phyloP scores from a whole-genome alignment of 108 stramenopile species.

The Pseudonitzschia delicatissima region DNA sequence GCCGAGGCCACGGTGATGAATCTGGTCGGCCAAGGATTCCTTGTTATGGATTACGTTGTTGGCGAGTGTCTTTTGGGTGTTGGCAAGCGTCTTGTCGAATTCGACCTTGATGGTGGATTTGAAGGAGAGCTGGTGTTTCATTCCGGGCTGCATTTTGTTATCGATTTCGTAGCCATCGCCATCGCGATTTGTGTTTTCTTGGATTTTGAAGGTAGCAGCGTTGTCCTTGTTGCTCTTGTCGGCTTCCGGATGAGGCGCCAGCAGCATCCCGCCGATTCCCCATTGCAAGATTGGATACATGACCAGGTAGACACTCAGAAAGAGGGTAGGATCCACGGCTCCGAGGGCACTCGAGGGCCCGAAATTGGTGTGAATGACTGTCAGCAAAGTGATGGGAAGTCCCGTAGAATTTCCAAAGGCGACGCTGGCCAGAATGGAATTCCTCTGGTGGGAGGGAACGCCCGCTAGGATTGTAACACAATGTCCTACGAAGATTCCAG shows the following conservation, averaged over 20 bases:
- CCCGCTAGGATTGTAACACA: constrained; percentile 42
- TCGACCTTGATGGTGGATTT: neutral
- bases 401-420: constrained; percentile 85
- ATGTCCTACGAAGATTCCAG: constrained; percentile 64
- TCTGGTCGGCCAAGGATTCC: neutral
- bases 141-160: neutral
- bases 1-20: constrained; percentile 18
- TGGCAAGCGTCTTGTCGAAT: neutral
- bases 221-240: neutral
- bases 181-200: neutral
- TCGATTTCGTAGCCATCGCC: neutral
- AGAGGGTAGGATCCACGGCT: constrained; percentile 75
- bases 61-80: neutral
- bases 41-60: constrained; percentile 28
- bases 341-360: constrained; percentile 58
- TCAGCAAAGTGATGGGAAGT: constrained; percentile 76
- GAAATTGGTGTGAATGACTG: constrained; percentile 80
- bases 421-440: constrained; percentile 58
- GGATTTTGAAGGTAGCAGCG: neutral
- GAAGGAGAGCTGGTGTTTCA: neutral
- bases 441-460: constrained; percentile 48
- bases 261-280: constrained; percentile 79
- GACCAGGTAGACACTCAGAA: constrained; percentile 73
- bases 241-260: constrained; percentile 67
- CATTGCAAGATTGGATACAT: constrained; percentile 85